phyloP scores from a whole-genome alignment of 2,329 filamentous ascomycete species.

The Xylaria multiplex region DNA sequence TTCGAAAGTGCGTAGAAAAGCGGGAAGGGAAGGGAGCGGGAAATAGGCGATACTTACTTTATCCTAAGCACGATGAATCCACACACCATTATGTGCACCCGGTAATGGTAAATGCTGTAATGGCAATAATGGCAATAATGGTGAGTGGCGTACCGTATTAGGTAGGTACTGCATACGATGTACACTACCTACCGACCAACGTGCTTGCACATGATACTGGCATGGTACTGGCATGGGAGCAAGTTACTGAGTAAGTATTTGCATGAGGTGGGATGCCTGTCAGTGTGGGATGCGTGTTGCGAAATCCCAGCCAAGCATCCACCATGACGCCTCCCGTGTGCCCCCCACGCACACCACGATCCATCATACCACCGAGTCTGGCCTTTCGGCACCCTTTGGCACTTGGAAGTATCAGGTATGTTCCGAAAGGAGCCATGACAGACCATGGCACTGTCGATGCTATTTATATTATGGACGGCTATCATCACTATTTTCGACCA shows the following conservation, averaged over 20 bases:
- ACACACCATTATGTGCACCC: slow-evolving; percentile 22
- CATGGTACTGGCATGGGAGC: too few species aligned
- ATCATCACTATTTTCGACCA: slow-evolving; percentile 21
- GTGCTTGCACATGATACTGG: slow-evolving; percentile 23
- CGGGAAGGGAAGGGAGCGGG: slow-evolving; percentile 20
- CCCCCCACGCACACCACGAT: slow-evolving; percentile 32
- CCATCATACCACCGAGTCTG: slow-evolving; percentile 32
- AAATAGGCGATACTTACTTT: slow-evolving; percentile 29
- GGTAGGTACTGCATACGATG: slow-evolving; percentile 19
- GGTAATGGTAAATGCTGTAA: slow-evolving; percentile 13
- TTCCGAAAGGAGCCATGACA: slow-evolving; percentile 29
- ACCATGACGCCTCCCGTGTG: slow-evolving; percentile 29
- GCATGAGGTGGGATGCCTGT: slow-evolving; percentile 29
- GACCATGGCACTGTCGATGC: slow-evolving; percentile 28
- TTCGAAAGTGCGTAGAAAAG: slow-evolving; percentile 8
- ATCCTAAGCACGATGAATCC: slow-evolving; percentile 24
- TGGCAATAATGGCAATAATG: slow-evolving; percentile 22
- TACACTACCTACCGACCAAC: slow-evolving; percentile 11
- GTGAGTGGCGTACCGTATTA: slow-evolving; percentile 10
- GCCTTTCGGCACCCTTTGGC: slow-evolving; percentile 22
- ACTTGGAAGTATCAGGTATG: slow-evolving; percentile 27
- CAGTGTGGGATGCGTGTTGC: slow-evolving; percentile 28
- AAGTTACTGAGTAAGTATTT: slow-evolving; percentile 1
- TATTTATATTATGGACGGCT: slow-evolving; percentile 22
- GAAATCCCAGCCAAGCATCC: slow-evolving; percentile 27